Evolutionary conservation across 2,329 filamentous ascomycete genomes (phyloP).

Genomic region (Juglanconis sp.): DNA sequence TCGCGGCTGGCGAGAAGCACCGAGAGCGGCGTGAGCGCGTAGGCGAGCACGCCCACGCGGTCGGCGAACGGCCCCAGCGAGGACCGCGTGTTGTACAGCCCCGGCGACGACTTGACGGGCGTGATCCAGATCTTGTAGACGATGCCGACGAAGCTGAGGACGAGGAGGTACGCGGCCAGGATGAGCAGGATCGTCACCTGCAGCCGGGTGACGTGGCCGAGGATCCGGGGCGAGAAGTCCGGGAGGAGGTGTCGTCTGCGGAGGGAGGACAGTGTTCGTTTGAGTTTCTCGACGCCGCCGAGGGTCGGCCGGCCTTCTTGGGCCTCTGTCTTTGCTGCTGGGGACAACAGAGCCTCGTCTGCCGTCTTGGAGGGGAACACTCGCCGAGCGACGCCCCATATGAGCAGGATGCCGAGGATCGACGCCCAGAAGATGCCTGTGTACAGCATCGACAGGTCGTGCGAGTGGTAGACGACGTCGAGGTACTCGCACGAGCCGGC

Average conservation of each 20-base stretch:
- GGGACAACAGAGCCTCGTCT: not conserved
- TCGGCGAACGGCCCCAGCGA: constrained; percentile 67
- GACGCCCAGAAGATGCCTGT: constrained; percentile 48
- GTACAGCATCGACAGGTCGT: constrained; percentile 50
- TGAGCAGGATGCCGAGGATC: constrained; percentile 39
- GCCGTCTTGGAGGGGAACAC: not conserved
- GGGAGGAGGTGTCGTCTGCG: constrained; percentile 56
- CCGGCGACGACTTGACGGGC: constrained; percentile 55
- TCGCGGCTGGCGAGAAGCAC: constrained; percentile 67
- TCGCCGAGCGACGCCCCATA: constrained; percentile 37
- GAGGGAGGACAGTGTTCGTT: constrained; percentile 20
- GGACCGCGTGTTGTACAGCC: constrained; percentile 61
- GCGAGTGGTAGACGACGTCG: constrained; percentile 47
- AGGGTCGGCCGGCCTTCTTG: not conserved
- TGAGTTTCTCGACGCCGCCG: constrained; percentile 13
- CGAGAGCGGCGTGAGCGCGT: constrained; percentile 69
- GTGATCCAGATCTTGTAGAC: constrained; percentile 67
- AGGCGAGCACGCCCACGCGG: constrained; percentile 67
- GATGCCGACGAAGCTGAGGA: constrained; percentile 70
- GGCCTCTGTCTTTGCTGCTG: not conserved
- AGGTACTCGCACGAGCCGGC: constrained; percentile 48
- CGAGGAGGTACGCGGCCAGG: constrained; percentile 58
- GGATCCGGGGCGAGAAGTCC: constrained; percentile 54
- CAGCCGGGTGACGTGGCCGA: constrained; percentile 65
- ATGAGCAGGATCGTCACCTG: constrained; percentile 61